phyloP scores from a whole-genome alignment of 192 early-diverging fungal species.

The Haplosporangium gracile region DNA sequence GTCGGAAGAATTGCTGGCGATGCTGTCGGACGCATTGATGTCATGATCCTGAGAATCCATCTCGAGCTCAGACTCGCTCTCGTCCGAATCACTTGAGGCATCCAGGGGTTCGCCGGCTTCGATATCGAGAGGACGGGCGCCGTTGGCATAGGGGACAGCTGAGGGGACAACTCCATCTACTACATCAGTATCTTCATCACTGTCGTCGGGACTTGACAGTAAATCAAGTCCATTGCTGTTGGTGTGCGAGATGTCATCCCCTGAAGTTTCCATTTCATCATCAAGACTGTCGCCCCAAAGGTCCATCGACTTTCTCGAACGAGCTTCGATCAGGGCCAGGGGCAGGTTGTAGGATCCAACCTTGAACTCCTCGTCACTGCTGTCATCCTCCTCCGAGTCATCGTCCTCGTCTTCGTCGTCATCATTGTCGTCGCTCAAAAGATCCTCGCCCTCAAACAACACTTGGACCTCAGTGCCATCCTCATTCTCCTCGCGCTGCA shows the following conservation, averaged over 20 bases:
- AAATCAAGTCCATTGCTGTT: not conserved
- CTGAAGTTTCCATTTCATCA: constrained; percentile 17
- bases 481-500: constrained; percentile 22
- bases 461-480: constrained; percentile 17
- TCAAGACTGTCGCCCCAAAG: constrained; percentile 14
- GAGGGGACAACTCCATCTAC: constrained; percentile 26
- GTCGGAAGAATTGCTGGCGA: not conserved
- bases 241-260: constrained; percentile 1
- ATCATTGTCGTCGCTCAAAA: constrained; percentile 12
- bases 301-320: constrained; percentile 8
- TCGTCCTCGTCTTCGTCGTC: constrained; percentile 12
- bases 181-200: constrained; percentile 15
- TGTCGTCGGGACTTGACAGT: not conserved
- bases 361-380: constrained; percentile 6
- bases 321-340: not conserved
- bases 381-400: constrained; percentile 18
- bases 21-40: not conserved
- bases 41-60: constrained; percentile 7
- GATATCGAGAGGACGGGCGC: constrained; percentile 41
- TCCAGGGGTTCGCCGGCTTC: constrained; percentile 33
- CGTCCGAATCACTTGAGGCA: not conserved
- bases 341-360: not conserved
- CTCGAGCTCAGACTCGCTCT: constrained; percentile 9
- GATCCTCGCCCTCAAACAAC: constrained; percentile 14
- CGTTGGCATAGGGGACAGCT: constrained; percentile 9